Conservation (phyloP, 768 basidiomycete genomes). For the Termitomyces sp. region DNA sequence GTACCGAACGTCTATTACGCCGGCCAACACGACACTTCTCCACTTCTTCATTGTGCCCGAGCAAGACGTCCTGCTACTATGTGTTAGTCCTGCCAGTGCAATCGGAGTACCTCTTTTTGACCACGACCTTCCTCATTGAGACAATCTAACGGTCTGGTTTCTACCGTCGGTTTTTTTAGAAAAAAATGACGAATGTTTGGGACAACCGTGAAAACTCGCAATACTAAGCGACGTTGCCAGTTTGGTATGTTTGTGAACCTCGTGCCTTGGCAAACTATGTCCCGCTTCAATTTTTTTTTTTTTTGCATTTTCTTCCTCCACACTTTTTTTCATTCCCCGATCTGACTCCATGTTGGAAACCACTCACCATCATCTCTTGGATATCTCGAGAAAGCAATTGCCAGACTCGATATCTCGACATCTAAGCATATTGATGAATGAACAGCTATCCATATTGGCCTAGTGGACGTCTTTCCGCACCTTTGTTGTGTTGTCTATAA, state of each 20-base stretch:
- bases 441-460: background rate
- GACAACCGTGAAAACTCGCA: background rate
- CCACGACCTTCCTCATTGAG: background rate
- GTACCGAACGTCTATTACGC: conserved; percentile 1
- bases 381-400: background rate
- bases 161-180: background rate
- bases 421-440: background rate
- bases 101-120: background rate
- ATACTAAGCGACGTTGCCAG: background rate
- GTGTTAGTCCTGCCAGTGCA: background rate
- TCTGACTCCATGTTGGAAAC: background rate
- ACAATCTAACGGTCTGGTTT: background rate
- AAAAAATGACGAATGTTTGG: background rate
- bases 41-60: background rate
- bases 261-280: background rate
- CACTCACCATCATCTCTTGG: background rate
- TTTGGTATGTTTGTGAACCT: background rate
- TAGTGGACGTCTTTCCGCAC: background rate
- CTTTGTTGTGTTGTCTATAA: background rate
- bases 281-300: background rate
- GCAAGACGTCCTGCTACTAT: background rate
- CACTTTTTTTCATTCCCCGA: conserved; percentile 1
- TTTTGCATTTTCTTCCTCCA: background rate
- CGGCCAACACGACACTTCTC: background rate
- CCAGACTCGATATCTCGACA: background rate